Conservation (phyloP, 768 basidiomycete genomes). For the Trametes maxima region DNA sequence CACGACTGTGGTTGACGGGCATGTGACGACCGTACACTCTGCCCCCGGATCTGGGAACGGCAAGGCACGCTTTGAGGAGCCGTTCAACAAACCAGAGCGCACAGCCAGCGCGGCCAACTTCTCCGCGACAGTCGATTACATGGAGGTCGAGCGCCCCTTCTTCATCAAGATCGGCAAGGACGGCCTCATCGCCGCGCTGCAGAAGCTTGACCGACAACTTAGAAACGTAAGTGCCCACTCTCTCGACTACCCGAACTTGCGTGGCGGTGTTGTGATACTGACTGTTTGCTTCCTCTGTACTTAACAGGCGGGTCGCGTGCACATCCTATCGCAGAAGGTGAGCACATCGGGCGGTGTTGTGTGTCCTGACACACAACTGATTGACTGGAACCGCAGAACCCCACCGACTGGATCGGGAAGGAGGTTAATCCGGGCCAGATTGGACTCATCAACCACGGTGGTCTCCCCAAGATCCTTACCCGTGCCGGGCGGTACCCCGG, state of each 20-base stretch:
- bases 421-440: slow-evolving; percentile 73
- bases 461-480: slow-evolving; percentile 74
- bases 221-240: slow-evolving; percentile 43
- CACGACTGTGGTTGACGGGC: slow-evolving; percentile 48
- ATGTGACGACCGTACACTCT: slow-evolving; percentile 18
- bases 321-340: slow-evolving; percentile 67
- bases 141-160: slow-evolving; percentile 63
- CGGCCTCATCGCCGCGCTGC: slow-evolving; percentile 69
- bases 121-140: slow-evolving; percentile 50
- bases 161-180: slow-evolving; percentile 67
- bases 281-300: background rate
- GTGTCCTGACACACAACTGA: too few species aligned
- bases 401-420: slow-evolving; percentile 68
- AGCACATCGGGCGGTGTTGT: background rate
- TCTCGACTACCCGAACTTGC: background rate
- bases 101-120: slow-evolving; percentile 35
- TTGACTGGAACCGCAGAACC: slow-evolving; percentile 38
- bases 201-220: slow-evolving; percentile 69
- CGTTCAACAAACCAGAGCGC: slow-evolving; percentile 14
- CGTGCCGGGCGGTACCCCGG: slow-evolving; percentile 78
- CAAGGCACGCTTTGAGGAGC: slow-evolving; percentile 11
- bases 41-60: background rate
- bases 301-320: slow-evolving; percentile 54
- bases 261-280: background rate
- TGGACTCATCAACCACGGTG: slow-evolving; percentile 82